A percentile compares a stretch with the other conserved stretches of the same genome.
These are phyloP conservation scores for Pseudocercospora vitis DNA, from an alignment of 2,329 filamentous ascomycete species.

Conservation along the genomic window DNA sequence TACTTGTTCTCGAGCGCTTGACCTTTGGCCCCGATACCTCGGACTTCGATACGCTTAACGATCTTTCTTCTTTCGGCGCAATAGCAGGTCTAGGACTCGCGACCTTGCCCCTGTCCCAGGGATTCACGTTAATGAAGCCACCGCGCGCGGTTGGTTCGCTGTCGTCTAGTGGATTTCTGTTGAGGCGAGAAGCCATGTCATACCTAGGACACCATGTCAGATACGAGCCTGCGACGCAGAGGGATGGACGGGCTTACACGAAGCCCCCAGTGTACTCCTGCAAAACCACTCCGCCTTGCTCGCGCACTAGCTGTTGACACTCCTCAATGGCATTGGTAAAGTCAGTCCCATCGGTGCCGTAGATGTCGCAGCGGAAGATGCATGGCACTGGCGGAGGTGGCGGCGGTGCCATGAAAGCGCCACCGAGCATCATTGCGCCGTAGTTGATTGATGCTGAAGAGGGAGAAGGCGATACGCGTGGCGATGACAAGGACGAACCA, in stretches of 20 bases:
- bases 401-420: background rate
- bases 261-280: constrained; percentile 27
- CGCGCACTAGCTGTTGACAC: constrained; percentile 19
- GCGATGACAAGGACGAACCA: background rate
- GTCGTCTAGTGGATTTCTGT: constrained; percentile 13
- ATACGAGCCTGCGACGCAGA: background rate
- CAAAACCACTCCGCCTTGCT: constrained; percentile 21
- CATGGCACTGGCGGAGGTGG: background rate
- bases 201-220: background rate
- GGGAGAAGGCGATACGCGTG: background rate
- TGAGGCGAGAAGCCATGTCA: background rate
- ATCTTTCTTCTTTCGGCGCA: background rate
- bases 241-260: constrained; percentile 17
- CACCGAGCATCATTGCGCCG: constrained; percentile 1
- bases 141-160: constrained; percentile 10
- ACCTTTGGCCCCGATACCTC: too few relatives aligned
- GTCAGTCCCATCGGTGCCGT: constrained; percentile 6
- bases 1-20: background rate
- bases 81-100: background rate
- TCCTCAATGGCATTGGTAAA: constrained; percentile 19
- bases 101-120: background rate
- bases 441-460: background rate
- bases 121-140: constrained; percentile 15
- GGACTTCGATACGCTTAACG: too few relatives aligned
- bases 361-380: constrained; percentile 6